Evolutionary conservation across 2,329 filamentous ascomycete species (phyloP).

Genomic region (Metarhizium robertsii): DNA sequence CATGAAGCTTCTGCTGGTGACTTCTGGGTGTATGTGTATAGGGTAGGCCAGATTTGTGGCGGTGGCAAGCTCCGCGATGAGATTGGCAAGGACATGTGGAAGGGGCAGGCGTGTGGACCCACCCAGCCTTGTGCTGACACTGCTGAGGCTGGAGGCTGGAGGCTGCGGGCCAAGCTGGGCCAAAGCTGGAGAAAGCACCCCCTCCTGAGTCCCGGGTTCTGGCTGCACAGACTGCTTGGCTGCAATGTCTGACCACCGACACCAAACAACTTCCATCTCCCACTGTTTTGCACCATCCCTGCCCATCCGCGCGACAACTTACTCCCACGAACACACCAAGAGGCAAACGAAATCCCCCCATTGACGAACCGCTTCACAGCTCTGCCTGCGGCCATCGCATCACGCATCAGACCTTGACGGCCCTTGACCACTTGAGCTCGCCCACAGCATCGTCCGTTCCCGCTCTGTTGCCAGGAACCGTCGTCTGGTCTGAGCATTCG

Average conservation of each 20-base stretch:
- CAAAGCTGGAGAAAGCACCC: not conserved
- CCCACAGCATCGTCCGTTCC: not conserved
- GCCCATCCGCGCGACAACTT: conserved; percentile 2
- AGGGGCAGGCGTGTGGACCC: too few species aligned
- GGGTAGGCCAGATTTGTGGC: too few species aligned
- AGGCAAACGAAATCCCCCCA: not conserved
- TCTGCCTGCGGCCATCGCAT: not conserved
- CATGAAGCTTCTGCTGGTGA: too few species aligned
- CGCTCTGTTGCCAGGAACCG: not conserved
- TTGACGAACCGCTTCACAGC: not conserved
- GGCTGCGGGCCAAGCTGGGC: not conserved
- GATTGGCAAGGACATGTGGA: too few species aligned
- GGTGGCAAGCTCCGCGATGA: too few species aligned
- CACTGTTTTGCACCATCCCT: too few species aligned
- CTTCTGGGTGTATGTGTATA: too few species aligned
- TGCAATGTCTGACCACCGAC: not conserved
- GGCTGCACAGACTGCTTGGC: not conserved
- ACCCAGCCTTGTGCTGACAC: too few species aligned
- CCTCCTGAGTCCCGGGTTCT: too few species aligned
- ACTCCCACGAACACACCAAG: conserved; percentile 1
- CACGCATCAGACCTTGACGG: not conserved
- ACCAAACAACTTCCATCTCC: too few species aligned
- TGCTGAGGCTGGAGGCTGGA: too few species aligned
- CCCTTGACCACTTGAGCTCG: not conserved
- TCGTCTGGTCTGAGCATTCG: not conserved